phyloP scores from a whole-genome alignment of 371 early-diverging fungal species.

The Mycotypha africana region DNA sequence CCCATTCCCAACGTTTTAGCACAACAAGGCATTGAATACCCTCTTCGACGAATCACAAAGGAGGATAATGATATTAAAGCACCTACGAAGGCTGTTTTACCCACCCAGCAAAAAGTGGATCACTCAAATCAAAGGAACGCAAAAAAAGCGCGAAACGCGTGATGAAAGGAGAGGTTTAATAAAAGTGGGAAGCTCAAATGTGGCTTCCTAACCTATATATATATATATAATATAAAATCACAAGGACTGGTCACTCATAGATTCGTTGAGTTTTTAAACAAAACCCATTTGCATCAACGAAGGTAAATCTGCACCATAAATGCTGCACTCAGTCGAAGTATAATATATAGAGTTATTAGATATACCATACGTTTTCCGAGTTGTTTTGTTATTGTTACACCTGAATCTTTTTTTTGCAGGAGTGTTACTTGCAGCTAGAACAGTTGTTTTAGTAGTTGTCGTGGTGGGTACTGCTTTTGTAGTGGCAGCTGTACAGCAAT shows the following conservation, averaged over 20 bases:
- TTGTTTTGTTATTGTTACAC: conserved; percentile 1
- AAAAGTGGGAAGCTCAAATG: too few relatives aligned
- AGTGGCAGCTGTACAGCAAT: too few relatives aligned
- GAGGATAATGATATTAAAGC: conserved; percentile 65
- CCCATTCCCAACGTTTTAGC: conserved; percentile 50
- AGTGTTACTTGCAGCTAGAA: neutral
- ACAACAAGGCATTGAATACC: conserved; percentile 59
- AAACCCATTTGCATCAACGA: conserved; percentile 14
- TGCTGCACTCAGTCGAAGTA: too few relatives aligned
- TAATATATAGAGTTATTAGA: too few relatives aligned
- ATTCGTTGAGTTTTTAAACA: neutral
- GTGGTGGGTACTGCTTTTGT: too few relatives aligned
- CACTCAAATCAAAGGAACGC: too few relatives aligned
- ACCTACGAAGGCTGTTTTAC: conserved; percentile 9
- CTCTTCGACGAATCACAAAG: conserved; percentile 55
- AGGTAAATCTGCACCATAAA: conserved; percentile 9
- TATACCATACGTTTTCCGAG: too few relatives aligned
- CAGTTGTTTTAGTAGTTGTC: neutral
- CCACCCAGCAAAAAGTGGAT: too few relatives aligned
- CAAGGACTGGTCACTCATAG: too few relatives aligned
- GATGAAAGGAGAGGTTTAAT: too few relatives aligned
- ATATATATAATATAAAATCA: neutral
- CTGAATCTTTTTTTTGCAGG: neutral
- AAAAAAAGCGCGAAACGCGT: too few relatives aligned
- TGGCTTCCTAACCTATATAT: too few relatives aligned